Evolutionary conservation across 345 rosid species (phyloP).

Genomic region (Brassica nigra): DNA sequence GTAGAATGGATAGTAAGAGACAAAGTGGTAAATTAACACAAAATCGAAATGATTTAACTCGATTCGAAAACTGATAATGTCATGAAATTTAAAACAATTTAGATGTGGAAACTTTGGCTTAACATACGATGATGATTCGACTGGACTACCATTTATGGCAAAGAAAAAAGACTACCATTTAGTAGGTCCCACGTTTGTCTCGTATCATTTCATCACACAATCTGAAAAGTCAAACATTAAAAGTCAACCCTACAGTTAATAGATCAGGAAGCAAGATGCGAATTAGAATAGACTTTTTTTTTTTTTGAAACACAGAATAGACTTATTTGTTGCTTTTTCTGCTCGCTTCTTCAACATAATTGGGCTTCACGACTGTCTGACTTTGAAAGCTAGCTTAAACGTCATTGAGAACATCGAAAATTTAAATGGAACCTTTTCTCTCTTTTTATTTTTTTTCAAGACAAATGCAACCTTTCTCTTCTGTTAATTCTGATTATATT

Average conservation of each 20-base stretch:
- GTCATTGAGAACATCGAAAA: constrained; percentile 22
- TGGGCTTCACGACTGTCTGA: constrained; percentile 29
- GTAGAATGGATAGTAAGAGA: background rate
- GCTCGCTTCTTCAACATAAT: constrained; percentile 33
- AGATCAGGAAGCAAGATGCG: constrained; percentile 11
- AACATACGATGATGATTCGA: background rate
- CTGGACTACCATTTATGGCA: constrained; percentile 14
- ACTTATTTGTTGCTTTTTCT: constrained; percentile 24
- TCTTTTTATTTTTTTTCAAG: background rate
- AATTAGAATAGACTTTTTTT: background rate
- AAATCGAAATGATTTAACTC: background rate
- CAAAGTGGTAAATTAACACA: background rate
- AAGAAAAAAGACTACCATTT: background rate
- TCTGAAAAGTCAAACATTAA: constrained; percentile 22
- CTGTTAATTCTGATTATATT: background rate
- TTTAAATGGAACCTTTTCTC: constrained; percentile 15
- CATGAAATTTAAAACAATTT: constrained; percentile 12
- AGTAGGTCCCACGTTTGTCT: background rate
- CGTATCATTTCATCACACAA: constrained; percentile 1
- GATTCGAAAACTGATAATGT: constrained; percentile 2
- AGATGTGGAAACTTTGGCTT: background rate
- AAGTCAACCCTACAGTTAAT: constrained; percentile 28
- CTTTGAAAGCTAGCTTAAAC: constrained; percentile 14
- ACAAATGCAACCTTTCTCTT: constrained; percentile 12
- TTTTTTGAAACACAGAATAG: too few species aligned